These are phyloP conservation scores for Raffaelea ambrosiae DNA, from an alignment of 2,329 filamentous ascomycete species.

Conservation along the genomic window DNA sequence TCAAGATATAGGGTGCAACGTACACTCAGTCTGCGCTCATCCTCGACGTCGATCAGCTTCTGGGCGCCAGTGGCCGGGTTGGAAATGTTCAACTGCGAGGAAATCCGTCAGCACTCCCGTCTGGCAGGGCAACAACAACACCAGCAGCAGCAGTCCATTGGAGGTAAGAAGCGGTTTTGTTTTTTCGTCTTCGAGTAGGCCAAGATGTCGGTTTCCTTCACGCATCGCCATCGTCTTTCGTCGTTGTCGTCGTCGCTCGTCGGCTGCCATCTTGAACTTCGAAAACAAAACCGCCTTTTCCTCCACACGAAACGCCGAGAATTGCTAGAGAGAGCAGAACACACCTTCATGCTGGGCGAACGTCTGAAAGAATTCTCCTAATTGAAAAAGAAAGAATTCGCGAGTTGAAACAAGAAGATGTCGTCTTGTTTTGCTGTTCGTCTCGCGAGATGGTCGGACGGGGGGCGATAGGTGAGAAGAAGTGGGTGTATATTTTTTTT, in stretches of 20 bases:
- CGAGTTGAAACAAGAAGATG: constrained; percentile 8
- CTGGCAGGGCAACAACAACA: too few species aligned
- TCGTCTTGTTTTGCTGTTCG: constrained; percentile 3
- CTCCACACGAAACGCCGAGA: too few species aligned
- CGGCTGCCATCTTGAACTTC: background rate
- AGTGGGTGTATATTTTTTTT: constrained; percentile 5
- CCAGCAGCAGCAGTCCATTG: background rate
- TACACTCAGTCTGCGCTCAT: constrained; percentile 98
- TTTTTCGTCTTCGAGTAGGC: too few species aligned
- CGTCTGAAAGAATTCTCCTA: constrained; percentile 3
- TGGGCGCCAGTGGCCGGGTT: constrained; percentile 99
- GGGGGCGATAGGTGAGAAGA: background rate
- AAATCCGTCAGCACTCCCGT: constrained; percentile 21
- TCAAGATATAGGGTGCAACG: constrained; percentile 19
- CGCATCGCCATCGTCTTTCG: too few species aligned
- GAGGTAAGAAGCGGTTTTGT: too few species aligned
- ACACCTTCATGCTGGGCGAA: constrained; percentile 14
- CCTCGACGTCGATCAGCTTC: constrained; percentile 98
- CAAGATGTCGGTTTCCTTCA: too few species aligned
- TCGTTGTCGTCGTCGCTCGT: background rate
- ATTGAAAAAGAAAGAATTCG: constrained; percentile 5
- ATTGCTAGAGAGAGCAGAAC: background rate
- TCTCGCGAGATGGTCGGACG: constrained; percentile 2
- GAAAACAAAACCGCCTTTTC: background rate
- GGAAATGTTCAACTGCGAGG: constrained; percentile 51